These are phyloP conservation scores for Paraurostyla sp. DNA, from an alignment of 73 alveolate genomes.

Conservation along the genomic window DNA sequence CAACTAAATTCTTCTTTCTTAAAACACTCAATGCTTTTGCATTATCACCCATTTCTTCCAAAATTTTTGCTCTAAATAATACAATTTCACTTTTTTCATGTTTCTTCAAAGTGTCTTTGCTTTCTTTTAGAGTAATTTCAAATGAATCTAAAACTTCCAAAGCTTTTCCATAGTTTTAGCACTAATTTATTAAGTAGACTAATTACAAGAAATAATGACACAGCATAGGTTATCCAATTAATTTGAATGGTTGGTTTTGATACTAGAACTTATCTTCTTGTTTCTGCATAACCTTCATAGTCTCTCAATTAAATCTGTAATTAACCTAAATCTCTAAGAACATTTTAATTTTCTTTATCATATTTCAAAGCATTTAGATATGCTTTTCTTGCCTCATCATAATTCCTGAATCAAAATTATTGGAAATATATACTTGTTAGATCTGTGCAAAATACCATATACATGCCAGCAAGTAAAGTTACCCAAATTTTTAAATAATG, in stretches of 20 bases:
- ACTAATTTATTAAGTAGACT: too few species aligned
- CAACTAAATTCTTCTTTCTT: slow-evolving; percentile 66
- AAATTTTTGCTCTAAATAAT: slow-evolving; percentile 78
- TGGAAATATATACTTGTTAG: slow-evolving; percentile 66
- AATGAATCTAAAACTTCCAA: slow-evolving; percentile 76
- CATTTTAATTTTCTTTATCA: slow-evolving; percentile 90
- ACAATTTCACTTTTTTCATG: slow-evolving; percentile 77
- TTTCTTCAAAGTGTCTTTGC: slow-evolving; percentile 33
- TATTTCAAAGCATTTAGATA: slow-evolving; percentile 84
- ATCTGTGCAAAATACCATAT: slow-evolving; percentile 91
- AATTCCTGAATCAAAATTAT: slow-evolving; percentile 58
- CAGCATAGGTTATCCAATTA: slow-evolving; percentile 89
- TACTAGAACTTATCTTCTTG: slow-evolving; percentile 80
- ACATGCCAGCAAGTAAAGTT: slow-evolving; percentile 97
- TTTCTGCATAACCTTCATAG: slow-evolving; percentile 86
- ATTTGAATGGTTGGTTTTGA: slow-evolving; percentile 79
- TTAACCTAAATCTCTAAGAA: slow-evolving; percentile 89
- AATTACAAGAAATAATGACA: slow-evolving; percentile 80
- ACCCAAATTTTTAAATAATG: slow-evolving; percentile 74
- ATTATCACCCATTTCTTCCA: slow-evolving; percentile 72
- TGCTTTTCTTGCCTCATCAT: slow-evolving; percentile 89
- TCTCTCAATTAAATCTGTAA: slow-evolving; percentile 90
- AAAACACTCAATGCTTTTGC: slow-evolving; percentile 72
- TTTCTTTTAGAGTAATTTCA: slow-evolving; percentile 68
- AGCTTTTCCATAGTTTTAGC: slow-evolving; percentile 84